Evolutionary conservation across 108 stramenopile genomes (phyloP).

Genomic region (Pseudonitzschia delicatissima): DNA sequence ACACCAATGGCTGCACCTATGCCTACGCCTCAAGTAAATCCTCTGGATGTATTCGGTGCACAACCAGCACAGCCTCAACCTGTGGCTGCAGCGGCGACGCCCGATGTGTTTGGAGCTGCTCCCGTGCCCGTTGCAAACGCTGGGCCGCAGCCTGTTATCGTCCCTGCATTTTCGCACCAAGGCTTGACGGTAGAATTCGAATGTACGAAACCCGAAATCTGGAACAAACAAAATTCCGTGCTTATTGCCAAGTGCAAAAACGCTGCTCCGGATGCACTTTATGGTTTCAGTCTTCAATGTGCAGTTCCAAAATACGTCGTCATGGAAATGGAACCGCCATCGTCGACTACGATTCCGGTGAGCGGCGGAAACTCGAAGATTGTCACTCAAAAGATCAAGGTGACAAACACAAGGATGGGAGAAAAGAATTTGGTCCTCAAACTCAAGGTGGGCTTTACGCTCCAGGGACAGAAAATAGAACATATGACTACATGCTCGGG

Average conservation of each 20-base stretch:
- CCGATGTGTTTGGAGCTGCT: conserved; percentile 3
- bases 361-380: conserved; percentile 49
- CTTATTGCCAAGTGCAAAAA: conserved; percentile 87
- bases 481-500: conserved; percentile 86
- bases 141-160: conserved; percentile 41
- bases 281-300: conserved; percentile 85
- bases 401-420: conserved; percentile 87
- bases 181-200: conserved; percentile 85
- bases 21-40: conserved; percentile 25
- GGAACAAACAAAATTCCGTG: conserved; percentile 74
- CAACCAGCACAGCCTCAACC: conserved; percentile 12
- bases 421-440: conserved; percentile 95
- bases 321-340: conserved; percentile 95
- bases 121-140: conserved; percentile 24
- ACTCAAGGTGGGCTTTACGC: conserved; percentile 92
- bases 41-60: conserved; percentile 61
- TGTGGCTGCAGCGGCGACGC: neutral
- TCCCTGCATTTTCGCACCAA: conserved; percentile 67
- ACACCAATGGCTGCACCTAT: conserved; percentile 28
- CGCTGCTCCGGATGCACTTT: conserved; percentile 67
- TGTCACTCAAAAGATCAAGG: conserved; percentile 91
- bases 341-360: conserved; percentile 82
- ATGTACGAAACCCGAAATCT: conserved; percentile 77
- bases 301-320: conserved; percentile 98
- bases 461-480: conserved; percentile 78